A percentile compares a stretch with the other conserved stretches of the same genome.
These are phyloP conservation scores for Pseudocercospora macadamiae DNA, from an alignment of 2,329 filamentous ascomycete species.

Conservation along the genomic window DNA sequence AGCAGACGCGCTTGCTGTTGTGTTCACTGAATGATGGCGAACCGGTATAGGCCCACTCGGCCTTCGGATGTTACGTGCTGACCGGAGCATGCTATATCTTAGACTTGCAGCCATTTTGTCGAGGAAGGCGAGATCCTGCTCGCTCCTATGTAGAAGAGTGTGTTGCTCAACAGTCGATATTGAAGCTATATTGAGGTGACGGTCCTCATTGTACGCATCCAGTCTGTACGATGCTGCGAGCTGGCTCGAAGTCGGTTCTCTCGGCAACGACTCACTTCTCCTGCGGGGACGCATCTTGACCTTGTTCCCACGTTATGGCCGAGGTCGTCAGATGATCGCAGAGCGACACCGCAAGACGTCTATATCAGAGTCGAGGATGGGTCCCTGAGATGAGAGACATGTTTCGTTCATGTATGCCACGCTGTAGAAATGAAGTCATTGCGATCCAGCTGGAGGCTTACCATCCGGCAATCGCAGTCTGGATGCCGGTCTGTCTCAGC, in stretches of 20 bases:
- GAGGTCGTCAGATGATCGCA: not conserved
- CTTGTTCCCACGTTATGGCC: not conserved
- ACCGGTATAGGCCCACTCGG: not conserved
- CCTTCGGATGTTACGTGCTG: not conserved
- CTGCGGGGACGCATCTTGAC: not conserved
- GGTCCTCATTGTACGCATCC: conserved; percentile 9
- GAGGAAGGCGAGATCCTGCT: not conserved
- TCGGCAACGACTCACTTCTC: not conserved
- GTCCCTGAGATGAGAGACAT: too few relatives aligned
- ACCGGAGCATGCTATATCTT: conserved; percentile 6
- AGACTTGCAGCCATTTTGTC: conserved; percentile 14
- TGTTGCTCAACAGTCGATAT: not conserved
- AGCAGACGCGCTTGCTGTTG: not conserved
- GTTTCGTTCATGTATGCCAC: not conserved
- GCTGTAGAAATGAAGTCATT: conserved; percentile 3
- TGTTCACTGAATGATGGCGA: conserved; percentile 3
- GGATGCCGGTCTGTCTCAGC: conserved; percentile 8
- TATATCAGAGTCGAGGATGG: not conserved
- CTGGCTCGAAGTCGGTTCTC: not conserved
- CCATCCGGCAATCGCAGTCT: not conserved
- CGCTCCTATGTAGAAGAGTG: not conserved
- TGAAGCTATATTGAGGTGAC: not conserved
- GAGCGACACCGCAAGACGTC: not conserved
- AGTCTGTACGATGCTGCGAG: not conserved
- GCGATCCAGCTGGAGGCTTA: not conserved